phyloP scores from a whole-genome alignment of 2,329 filamentous ascomycete genomes.

The Rhexocercosporidium sp. region DNA sequence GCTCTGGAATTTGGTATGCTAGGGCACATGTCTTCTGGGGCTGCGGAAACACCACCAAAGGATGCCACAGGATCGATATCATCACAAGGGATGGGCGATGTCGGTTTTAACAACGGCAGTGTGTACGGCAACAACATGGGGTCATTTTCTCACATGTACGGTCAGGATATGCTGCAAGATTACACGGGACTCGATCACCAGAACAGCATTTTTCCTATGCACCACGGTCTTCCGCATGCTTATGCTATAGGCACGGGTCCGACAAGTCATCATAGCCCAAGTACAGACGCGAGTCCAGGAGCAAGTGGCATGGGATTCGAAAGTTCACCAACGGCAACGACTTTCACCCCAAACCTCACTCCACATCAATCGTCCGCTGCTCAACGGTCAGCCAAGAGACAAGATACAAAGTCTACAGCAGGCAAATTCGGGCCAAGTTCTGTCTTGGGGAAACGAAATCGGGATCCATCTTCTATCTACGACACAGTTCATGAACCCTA shows the following conservation, averaged over 20 bases:
- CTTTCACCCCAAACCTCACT: conserved; percentile 31
- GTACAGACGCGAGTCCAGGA: conserved; percentile 67
- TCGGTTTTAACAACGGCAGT: conserved; percentile 34
- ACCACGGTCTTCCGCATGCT: conserved; percentile 67
- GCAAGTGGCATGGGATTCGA: conserved; percentile 59
- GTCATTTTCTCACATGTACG: conserved; percentile 56
- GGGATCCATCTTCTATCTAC: conserved; percentile 86
- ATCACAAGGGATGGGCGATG: conserved; percentile 51
- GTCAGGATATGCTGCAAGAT: conserved; percentile 54
- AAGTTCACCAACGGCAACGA: conserved; percentile 54
- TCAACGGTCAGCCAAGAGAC: conserved; percentile 38
- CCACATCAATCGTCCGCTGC: conserved; percentile 30
- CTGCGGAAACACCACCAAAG: conserved; percentile 77
- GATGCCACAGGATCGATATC: conserved; percentile 56
- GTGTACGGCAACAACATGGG: conserved; percentile 41
- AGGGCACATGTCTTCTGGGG: conserved; percentile 92
- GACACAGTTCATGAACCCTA: conserved; percentile 90
- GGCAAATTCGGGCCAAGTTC: conserved; percentile 40
- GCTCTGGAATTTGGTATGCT: conserved; percentile 96
- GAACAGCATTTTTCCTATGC: conserved; percentile 49
- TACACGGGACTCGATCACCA: conserved; percentile 48
- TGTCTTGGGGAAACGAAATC: conserved; percentile 55
- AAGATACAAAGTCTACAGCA: conserved; percentile 34
- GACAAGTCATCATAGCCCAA: conserved; percentile 66
- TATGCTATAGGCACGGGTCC: conserved; percentile 68